Percentiles rank a stretch among this genome's conserved stretches.
Evolutionary conservation across 768 basidiomycete genomes (phyloP).

Genomic region (Tricholoma flavovirens): DNA sequence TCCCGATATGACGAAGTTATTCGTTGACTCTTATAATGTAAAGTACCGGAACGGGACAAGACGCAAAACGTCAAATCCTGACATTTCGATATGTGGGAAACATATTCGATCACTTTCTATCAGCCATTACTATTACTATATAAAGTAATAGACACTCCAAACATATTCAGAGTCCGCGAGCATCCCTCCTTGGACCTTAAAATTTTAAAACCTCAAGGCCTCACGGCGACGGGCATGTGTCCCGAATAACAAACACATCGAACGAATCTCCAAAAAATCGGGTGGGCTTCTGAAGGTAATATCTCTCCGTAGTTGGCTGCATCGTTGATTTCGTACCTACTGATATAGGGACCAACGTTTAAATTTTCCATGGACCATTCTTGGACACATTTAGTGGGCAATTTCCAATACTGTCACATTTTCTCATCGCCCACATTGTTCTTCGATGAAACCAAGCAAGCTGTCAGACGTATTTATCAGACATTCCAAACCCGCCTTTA

Average conservation of each 20-base stretch:
- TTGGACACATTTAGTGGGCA: too few relatives aligned
- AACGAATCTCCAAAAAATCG: conserved; percentile 5
- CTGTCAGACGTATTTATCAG: not conserved
- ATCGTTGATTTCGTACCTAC: not conserved
- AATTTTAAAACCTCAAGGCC: too few relatives aligned
- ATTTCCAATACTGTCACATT: not conserved
- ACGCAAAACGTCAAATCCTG: not conserved
- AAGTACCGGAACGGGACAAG: not conserved
- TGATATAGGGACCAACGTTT: not conserved
- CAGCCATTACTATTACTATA: conserved; percentile 1
- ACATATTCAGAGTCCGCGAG: conserved; percentile 16
- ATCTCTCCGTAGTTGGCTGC: not conserved
- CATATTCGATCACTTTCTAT: conserved; percentile 1
- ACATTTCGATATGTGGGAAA: not conserved
- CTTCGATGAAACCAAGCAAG: not conserved
- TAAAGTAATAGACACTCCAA: conserved; percentile 9
- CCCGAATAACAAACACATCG: not conserved
- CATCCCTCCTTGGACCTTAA: not conserved
- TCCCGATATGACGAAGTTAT: not conserved
- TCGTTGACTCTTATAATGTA: not conserved
- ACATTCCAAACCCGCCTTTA: not conserved
- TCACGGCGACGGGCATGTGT: not conserved
- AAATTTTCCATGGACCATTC: not conserved
- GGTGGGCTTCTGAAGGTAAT: conserved; percentile 1
- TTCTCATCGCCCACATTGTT: not conserved